phyloP scores from a whole-genome alignment of 1,284 basidiomycete species.

The Apiotrichum domesticum region DNA sequence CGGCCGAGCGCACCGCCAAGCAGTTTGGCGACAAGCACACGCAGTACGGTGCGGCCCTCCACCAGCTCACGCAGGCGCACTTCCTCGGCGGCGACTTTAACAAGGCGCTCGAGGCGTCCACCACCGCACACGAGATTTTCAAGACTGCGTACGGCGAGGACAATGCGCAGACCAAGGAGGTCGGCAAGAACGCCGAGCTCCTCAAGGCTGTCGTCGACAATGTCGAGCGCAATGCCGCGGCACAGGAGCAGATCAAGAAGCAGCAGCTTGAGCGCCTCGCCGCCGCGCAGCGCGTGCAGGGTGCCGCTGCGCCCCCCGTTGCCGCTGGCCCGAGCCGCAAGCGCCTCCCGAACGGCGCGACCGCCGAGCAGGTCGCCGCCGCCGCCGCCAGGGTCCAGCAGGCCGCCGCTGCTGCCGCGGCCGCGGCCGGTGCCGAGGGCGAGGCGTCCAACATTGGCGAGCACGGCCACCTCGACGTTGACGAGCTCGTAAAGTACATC shows the following conservation, averaged over 20 bases:
- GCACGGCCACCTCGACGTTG: slow-evolving; percentile 43
- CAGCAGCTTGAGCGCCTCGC: slow-evolving; percentile 33
- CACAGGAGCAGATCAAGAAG: slow-evolving; percentile 38
- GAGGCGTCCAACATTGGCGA: slow-evolving; percentile 28
- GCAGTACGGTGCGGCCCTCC: slow-evolving; percentile 40
- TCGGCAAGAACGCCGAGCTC: slow-evolving; percentile 47
- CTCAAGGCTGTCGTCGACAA: slow-evolving; percentile 44
- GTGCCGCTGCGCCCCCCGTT: slow-evolving; percentile 2
- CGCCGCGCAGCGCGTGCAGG: slow-evolving; percentile 22
- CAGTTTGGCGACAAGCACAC: slow-evolving; percentile 42
- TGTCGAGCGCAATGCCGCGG: slow-evolving; percentile 39
- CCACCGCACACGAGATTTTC: slow-evolving; percentile 46
- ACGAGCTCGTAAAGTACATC: slow-evolving; percentile 49
- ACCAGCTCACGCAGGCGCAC: slow-evolving; percentile 47
- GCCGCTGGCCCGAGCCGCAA: neutral
- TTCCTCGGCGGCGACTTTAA: slow-evolving; percentile 47
- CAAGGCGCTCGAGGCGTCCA: slow-evolving; percentile 42
- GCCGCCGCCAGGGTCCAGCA: slow-evolving; percentile 12
- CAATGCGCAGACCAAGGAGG: slow-evolving; percentile 47
- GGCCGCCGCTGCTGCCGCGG: slow-evolving; percentile 11
- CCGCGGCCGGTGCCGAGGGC: slow-evolving; percentile 5
- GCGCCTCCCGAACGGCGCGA: slow-evolving; percentile 6
- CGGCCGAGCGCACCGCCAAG: slow-evolving; percentile 29
- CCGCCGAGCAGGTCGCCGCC: slow-evolving; percentile 5
- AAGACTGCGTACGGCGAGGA: slow-evolving; percentile 43